Evolutionary conservation across 371 early-diverging fungal genomes (phyloP), one percentile per base, ranked within the genome.

Genomic region (Mucor sp.): DNA sequence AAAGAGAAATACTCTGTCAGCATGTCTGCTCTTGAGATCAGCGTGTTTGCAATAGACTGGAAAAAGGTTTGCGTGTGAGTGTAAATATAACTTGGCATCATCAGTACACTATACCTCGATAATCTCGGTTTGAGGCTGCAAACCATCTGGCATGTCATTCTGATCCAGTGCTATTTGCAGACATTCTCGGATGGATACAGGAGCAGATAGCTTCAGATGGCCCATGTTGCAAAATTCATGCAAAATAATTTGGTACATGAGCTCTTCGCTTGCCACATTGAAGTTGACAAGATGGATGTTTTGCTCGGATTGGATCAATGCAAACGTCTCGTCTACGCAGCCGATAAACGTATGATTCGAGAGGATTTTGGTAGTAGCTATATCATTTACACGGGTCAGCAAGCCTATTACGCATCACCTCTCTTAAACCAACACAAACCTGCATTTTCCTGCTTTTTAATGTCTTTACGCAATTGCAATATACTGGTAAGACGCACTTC

Each of bases 151-250:
- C 63, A 85, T 79, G 17, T 67, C 72, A 14, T 76, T 53, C 23
- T 53, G 53, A 53, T 88, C 86, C 3, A 80, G 70, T 17, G 89
- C 87, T 14, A 93, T 65, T 0, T 93, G 92, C 53, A 92, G 78
- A 65, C 93, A 78, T 0, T 94, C 91, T 50, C 72, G 58, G 60
- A 96, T 87, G 6, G 90, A 74, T 6, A 87, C 82, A 1, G 94
- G 87, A 0, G 77, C 75, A 2, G 88, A 76, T 32, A 96, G 72
- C 14, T 79, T 63, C 25, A 95, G 83, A 47, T 70, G 78, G 0
- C 97, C 96, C 79, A 94, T 95, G 72, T 97, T 96, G 62, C 86
- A 84, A 74, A 97, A 95, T 44, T 93, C 92, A 19, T 76, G 77
- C 15, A 97, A 72, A n/a, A 82, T 78, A 2, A 94, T 80, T 70